Percentiles rank a stretch among this genome's conserved stretches.
Conservation (phyloP, 2,329 filamentous ascomycete species). For the Parasarocladium wereldwijsianum region DNA sequence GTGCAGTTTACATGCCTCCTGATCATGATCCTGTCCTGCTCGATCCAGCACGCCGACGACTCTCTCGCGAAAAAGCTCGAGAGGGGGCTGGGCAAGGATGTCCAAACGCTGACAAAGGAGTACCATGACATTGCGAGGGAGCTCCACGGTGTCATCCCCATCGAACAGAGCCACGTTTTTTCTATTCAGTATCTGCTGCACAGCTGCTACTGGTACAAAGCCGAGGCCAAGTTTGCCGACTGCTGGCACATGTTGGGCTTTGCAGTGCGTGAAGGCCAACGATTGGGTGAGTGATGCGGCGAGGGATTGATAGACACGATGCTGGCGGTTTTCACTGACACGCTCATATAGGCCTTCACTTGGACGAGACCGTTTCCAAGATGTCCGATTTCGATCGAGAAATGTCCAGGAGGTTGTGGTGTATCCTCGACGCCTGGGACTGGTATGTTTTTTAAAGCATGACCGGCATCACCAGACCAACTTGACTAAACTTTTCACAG, state of each 20-base stretch:
- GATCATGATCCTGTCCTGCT: slow-evolving; percentile 23
- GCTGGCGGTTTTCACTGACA: background rate
- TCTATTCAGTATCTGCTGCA: slow-evolving; percentile 22
- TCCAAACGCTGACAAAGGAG: slow-evolving; percentile 14
- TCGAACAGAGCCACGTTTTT: slow-evolving; percentile 16
- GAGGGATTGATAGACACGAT: too few species aligned
- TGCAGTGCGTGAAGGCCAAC: slow-evolving; percentile 21
- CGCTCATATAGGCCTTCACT: slow-evolving; percentile 13
- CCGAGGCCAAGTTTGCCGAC: slow-evolving; percentile 20
- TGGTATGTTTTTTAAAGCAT: slow-evolving; percentile 14
- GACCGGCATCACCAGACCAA: background rate
- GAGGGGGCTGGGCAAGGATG: slow-evolving; percentile 14
- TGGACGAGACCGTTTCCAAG: slow-evolving; percentile 13
- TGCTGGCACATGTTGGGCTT: slow-evolving; percentile 21
- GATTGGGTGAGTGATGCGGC: slow-evolving; percentile 17
- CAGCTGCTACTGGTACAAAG: slow-evolving; percentile 23
- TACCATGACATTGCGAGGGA: slow-evolving; percentile 19
- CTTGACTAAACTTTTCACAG: slow-evolving; percentile 11
- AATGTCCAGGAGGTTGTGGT: slow-evolving; percentile 21
- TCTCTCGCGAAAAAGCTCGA: slow-evolving; percentile 17
- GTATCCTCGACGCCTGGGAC: slow-evolving; percentile 21
- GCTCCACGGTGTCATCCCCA: slow-evolving; percentile 16
- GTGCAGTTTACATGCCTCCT: slow-evolving; percentile 24
- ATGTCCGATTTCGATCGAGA: slow-evolving; percentile 20
- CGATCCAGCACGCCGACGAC: slow-evolving; percentile 17